Evolutionary conservation across 2,329 filamentous ascomycete genomes (phyloP).

Genomic region (Endoconidiophora polonica): DNA sequence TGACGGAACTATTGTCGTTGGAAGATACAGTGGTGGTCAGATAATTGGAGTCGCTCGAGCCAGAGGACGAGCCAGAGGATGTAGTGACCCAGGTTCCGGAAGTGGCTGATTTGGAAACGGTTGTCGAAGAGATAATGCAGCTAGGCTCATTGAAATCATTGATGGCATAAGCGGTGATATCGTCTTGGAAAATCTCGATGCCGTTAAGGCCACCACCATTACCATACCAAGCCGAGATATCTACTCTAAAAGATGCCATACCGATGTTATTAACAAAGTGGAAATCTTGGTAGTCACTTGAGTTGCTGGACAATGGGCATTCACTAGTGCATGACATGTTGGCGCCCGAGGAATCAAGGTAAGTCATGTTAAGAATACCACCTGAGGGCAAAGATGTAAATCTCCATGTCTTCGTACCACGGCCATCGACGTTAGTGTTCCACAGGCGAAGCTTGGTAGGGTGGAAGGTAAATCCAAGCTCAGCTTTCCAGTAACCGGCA

Average conservation of each 20-base stretch:
- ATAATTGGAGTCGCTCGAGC: slow-evolving; percentile 53
- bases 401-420: slow-evolving; percentile 76
- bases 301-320: slow-evolving; percentile 67
- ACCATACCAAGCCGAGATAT: slow-evolving; percentile 79
- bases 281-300: slow-evolving; percentile 68
- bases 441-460: slow-evolving; percentile 76
- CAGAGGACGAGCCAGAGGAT: slow-evolving; percentile 41
- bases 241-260: slow-evolving; percentile 74
- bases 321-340: slow-evolving; percentile 59
- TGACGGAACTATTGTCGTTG: slow-evolving; percentile 42
- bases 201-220: slow-evolving; percentile 68
- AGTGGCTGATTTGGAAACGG: slow-evolving; percentile 45
- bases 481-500: slow-evolving; percentile 67
- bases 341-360: slow-evolving; percentile 55
- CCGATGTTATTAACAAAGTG: slow-evolving; percentile 74
- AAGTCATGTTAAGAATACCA: slow-evolving; percentile 94
- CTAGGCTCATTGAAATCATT: slow-evolving; percentile 74
- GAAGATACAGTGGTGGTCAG: slow-evolving; percentile 47
- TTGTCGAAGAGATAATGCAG: slow-evolving; percentile 43
- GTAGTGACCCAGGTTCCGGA: slow-evolving; percentile 61
- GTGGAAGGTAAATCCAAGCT: slow-evolving; percentile 67
- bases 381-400: slow-evolving; percentile 72
- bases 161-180: slow-evolving; percentile 74
- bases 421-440: slow-evolving; percentile 71
- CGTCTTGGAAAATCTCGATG: slow-evolving; percentile 72